Evolutionary conservation across 192 early-diverging fungal genomes (phyloP).

Genomic region (Linnemannia zychae): DNA sequence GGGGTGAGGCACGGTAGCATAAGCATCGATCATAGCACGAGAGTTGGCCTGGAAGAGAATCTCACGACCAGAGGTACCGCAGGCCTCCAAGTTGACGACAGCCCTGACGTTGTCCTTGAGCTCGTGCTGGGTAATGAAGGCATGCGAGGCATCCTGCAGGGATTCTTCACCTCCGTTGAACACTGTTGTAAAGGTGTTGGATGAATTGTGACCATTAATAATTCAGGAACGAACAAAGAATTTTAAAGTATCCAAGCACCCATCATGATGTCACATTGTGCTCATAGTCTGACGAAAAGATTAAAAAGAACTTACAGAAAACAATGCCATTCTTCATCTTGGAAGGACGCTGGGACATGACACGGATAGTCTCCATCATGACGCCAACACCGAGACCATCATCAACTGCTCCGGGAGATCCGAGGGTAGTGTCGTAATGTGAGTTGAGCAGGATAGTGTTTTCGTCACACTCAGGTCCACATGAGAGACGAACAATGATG

Average conservation of each 20-base stretch:
- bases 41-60: slow-evolving; percentile 87
- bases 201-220: too few relatives aligned
- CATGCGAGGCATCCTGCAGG: slow-evolving; percentile 81
- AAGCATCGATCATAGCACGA: slow-evolving; percentile 74
- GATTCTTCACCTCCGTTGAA: slow-evolving; percentile 88
- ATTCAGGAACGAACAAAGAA: background rate
- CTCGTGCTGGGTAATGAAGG: slow-evolving; percentile 75
- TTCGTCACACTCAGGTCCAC: slow-evolving; percentile 72
- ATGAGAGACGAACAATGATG: slow-evolving; percentile 78
- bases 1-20: slow-evolving; percentile 71
- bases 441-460: slow-evolving; percentile 79
- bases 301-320: slow-evolving; percentile 62
- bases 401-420: slow-evolving; percentile 71
- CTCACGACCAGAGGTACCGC: slow-evolving; percentile 74
- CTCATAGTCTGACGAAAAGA: background rate
- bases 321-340: slow-evolving; percentile 65
- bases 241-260: background rate
- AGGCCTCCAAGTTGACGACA: slow-evolving; percentile 82
- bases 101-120: slow-evolving; percentile 68
- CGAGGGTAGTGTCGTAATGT: slow-evolving; percentile 77
- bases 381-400: slow-evolving; percentile 80
- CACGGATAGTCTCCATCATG: slow-evolving; percentile 77
- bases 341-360: slow-evolving; percentile 59
- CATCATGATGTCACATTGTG: slow-evolving; percentile 6
- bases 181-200: slow-evolving; percentile 46